phyloP scores from a whole-genome alignment of 2,329 filamentous ascomycete genomes.

The Herpomyces periplanetae region DNA sequence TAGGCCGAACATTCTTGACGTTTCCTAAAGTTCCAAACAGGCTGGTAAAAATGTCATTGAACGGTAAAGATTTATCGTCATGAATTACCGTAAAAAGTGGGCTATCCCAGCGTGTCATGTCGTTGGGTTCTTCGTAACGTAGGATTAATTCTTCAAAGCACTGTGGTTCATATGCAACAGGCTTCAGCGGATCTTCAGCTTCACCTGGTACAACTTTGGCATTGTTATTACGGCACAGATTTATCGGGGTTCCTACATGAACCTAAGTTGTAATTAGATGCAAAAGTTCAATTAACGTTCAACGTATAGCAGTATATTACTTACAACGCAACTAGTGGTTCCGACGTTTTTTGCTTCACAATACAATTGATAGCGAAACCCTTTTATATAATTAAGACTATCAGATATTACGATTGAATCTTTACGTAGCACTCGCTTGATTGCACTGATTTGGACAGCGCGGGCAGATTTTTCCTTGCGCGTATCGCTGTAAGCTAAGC shows the following conservation, averaged over 20 bases:
- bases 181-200: conserved; percentile 16
- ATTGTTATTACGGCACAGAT: conserved; percentile 19
- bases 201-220: conserved; percentile 16
- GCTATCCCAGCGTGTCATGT: conserved; percentile 48
- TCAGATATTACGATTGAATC: conserved; percentile 43
- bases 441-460: conserved; percentile 30
- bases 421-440: conserved; percentile 30
- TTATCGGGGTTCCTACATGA: conserved; percentile 16
- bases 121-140: conserved; percentile 50
- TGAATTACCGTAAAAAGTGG: conserved; percentile 40
- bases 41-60: conserved; percentile 26
- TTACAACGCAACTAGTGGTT: conserved; percentile 31
- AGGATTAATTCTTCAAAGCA: conserved; percentile 49
- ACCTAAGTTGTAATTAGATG: conserved; percentile 10
- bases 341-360: conserved; percentile 45
- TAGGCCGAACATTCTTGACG: too few species aligned
- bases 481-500: conserved; percentile 31
- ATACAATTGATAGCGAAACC: conserved; percentile 49
- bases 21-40: too few species aligned
- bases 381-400: conserved; percentile 56
- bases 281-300: neutral
- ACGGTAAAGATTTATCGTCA: conserved; percentile 27
- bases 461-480: conserved; percentile 48
- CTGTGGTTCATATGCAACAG: too few species aligned
- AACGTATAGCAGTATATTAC: too few species aligned